Conservation (phyloP, 2,329 filamentous ascomycete genomes). For the Orbilia quercus region DNA sequence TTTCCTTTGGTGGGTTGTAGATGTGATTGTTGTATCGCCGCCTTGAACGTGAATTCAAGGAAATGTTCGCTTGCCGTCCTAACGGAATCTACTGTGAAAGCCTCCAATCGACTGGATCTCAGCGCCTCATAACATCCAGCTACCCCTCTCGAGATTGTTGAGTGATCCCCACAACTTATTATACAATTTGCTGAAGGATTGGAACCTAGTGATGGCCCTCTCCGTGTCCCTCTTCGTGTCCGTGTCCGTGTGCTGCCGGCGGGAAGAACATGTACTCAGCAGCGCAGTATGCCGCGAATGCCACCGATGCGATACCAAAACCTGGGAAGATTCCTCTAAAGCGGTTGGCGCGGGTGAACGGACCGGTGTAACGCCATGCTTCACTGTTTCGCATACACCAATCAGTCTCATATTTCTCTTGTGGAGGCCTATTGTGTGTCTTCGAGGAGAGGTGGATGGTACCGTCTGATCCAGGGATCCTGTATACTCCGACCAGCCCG, state of each 20-base stretch:
- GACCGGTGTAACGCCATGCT: constrained; percentile 91
- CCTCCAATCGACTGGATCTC: too few species aligned
- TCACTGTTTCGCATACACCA: constrained; percentile 73
- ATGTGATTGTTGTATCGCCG: too few species aligned
- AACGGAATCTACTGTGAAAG: too few species aligned
- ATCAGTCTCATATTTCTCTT: too few species aligned
- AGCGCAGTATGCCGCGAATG: constrained; percentile 87
- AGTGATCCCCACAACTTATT: not conserved
- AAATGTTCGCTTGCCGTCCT: too few species aligned
- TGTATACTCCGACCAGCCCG: constrained; percentile 51
- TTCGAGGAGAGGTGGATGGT: not conserved
- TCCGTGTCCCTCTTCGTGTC: constrained; percentile 35
- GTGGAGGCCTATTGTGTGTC: not conserved
- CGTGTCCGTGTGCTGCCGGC: constrained; percentile 72
- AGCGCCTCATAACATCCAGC: too few species aligned
- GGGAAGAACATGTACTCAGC: constrained; percentile 89
- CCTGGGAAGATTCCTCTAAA: constrained; percentile 89
- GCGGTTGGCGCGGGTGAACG: constrained; percentile 87
- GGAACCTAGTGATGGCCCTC: constrained; percentile 36
- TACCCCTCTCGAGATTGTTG: too few species aligned
- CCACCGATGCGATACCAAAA: constrained; percentile 89
- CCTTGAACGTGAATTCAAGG: too few species aligned
- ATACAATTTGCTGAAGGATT: not conserved
- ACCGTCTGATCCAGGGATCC: constrained; percentile 55
- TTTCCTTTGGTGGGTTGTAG: too few species aligned